phyloP scores from a whole-genome alignment of 345 rosid genomes.

The Pistacia integerrima region DNA sequence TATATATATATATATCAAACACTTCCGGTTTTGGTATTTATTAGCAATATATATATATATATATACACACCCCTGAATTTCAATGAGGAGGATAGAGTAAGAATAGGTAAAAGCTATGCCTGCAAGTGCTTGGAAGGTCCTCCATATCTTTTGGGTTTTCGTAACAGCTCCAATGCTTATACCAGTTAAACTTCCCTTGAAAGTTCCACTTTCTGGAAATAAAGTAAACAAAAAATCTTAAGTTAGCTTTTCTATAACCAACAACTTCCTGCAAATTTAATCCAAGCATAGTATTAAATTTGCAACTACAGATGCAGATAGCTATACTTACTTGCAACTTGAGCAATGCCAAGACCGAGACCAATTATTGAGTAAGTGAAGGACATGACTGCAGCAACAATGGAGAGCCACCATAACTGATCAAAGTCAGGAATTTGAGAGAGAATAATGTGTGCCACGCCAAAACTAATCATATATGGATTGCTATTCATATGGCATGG shows the following conservation, averaged over 20 bases:
- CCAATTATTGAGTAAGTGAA: conserved; percentile 91
- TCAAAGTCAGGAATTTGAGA: conserved; percentile 89
- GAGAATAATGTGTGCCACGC: conserved; percentile 49
- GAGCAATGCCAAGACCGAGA: conserved; percentile 74
- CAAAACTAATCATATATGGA: conserved; percentile 73
- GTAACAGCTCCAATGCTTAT: conserved; percentile 59
- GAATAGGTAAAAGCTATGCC: conserved; percentile 92
- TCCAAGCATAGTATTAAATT: not conserved
- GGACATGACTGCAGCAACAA: conserved; percentile 92
- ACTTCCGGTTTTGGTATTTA: too few species aligned
- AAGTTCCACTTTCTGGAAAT: conserved; percentile 41
- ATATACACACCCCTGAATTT: conserved; percentile 64
- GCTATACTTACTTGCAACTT: conserved; percentile 51
- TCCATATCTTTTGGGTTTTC: conserved; percentile 72
- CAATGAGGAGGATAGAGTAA: conserved; percentile 80
- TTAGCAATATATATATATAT: not conserved
- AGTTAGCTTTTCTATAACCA: not conserved
- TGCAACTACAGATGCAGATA: not conserved
- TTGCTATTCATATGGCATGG: conserved; percentile 57
- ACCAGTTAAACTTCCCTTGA: conserved; percentile 77
- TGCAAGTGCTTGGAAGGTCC: conserved; percentile 88
- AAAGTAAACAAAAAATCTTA: not conserved
- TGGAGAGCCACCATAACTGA: conserved; percentile 91
- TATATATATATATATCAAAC: not conserved
- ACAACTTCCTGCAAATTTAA: not conserved